Base-by-base conservation (phyloP, 352 stramenopile species). In the Globisporangium perplexum region DNA sequence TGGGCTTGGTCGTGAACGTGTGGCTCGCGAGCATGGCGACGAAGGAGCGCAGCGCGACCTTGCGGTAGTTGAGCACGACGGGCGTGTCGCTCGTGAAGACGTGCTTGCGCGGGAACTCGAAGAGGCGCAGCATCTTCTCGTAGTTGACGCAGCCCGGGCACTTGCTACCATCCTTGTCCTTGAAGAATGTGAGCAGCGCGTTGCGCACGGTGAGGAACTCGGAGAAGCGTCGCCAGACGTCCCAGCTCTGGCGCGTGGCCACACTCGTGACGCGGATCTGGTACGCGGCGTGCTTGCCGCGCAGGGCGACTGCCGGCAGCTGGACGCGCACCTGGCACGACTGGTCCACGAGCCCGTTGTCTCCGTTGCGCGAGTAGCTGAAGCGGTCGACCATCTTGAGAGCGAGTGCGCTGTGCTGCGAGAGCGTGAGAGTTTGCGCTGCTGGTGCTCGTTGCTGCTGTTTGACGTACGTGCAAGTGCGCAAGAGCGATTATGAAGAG, bases 41-140 rank as follows among this genome's bases (percentile, higher is more conserved):
- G 62, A 94, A 94, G 47, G 67, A 73, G 12, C 74, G 71, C 46
- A 94, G 65, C 42, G 81, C 78, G 50, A 82, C 78, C 57, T 91
- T 89, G 26, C 83, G 79, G 61, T 92, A 90, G 53, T 88, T 88
- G 53, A 94, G 72, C 18, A 94, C 83, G 7, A 81, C 68, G 12
- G 71, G 66, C 22, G 78, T 81, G 50, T 83, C 79, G 67, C 79
- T 91, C 24, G 77, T 83, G 62, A 94, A 94, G 22, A 89, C 65
- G 57, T 89, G 83, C 63, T 94, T 94, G 53, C 70, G 67, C 26
- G 83, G 83, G 60, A 94, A 94, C 55, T 94, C 83, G 46, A 94
- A 94, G 35, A 83, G 73, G 8, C 71, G 62, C 20, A 94, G 65
- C 41, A 88, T 77, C 57, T 92, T 90, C 55, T 90, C 77, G 61